A percentile compares a stretch with the other conserved stretches of the same genome.
These are phyloP conservation scores for Coprinopsis sp. DNA, from an alignment of 768 basidiomycete species.

Conservation along the genomic window DNA sequence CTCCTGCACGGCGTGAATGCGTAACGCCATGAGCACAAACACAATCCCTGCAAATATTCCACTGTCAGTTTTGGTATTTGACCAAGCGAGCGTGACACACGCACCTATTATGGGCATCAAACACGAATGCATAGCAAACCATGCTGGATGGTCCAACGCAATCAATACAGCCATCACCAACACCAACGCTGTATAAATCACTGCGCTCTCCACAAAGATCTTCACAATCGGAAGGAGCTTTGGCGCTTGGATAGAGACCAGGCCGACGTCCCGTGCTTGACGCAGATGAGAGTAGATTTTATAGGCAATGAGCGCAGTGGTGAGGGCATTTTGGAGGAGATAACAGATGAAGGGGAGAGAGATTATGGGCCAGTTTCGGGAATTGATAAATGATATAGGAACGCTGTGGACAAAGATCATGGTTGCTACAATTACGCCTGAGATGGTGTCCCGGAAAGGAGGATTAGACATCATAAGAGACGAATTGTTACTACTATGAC, in stretches of 20 bases:
- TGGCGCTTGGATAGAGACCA: conserved; percentile 5
- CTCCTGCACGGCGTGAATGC: conserved; percentile 19
- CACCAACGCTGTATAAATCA: conserved; percentile 27
- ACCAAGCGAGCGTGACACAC: neutral
- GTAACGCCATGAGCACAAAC: conserved; percentile 28
- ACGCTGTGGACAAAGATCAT: conserved; percentile 13
- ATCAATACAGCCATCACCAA: conserved; percentile 24
- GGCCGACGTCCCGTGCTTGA: conserved; percentile 15
- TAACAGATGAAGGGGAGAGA: conserved; percentile 22
- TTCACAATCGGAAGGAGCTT: conserved; percentile 20
- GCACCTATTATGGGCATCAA: conserved; percentile 28
- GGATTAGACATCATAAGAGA: neutral
- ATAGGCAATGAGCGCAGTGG: conserved; percentile 23
- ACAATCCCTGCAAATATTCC: conserved; percentile 22
- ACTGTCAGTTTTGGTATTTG: neutral
- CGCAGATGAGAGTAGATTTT: conserved; percentile 23
- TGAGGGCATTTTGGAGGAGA: conserved; percentile 25
- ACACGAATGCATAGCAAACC: conserved; percentile 22
- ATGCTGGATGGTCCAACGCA: conserved; percentile 18
- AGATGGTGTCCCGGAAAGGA: conserved; percentile 9
- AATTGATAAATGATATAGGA: neutral
- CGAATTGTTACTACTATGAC: neutral
- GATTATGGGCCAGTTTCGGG: conserved; percentile 10
- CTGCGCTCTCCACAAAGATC: conserved; percentile 28
- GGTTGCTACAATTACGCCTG: conserved; percentile 21